A percentile compares a stretch with the other conserved stretches of the same genome.
These are phyloP conservation scores for Massospora cicadina DNA, from an alignment of 371 early-diverging fungal species.

Conservation along the genomic window DNA sequence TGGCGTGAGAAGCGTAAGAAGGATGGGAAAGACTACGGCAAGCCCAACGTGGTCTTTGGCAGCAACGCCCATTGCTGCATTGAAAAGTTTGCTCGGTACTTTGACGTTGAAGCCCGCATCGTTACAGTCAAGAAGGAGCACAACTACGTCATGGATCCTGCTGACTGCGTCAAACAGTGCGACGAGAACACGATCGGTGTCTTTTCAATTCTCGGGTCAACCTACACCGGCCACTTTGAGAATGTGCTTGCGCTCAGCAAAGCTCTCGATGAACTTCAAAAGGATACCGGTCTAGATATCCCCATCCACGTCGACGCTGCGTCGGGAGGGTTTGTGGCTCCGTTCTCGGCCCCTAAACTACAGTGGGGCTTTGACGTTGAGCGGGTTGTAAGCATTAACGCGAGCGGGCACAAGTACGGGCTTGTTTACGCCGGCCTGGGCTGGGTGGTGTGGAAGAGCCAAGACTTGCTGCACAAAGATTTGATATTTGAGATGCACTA, in stretches of 20 bases:
- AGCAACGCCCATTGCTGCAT: conserved; percentile 35
- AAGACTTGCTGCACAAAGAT: conserved; percentile 37
- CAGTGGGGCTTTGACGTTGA: conserved; percentile 41
- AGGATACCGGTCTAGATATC: conserved; percentile 27
- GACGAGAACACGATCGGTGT: conserved; percentile 52
- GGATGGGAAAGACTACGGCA: conserved; percentile 24
- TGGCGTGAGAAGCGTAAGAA: conserved; percentile 27
- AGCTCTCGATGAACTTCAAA: conserved; percentile 31
- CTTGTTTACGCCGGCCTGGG: conserved; percentile 38
- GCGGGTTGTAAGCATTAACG: conserved; percentile 33
- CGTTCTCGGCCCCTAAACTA: conserved; percentile 34
- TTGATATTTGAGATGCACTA: conserved; percentile 49
- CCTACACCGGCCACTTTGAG: conserved; percentile 69
- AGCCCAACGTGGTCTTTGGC: conserved; percentile 37
- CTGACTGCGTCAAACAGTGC: conserved; percentile 23
- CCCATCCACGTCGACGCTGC: conserved; percentile 48
- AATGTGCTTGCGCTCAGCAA: conserved; percentile 38
- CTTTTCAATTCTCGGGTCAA: conserved; percentile 43
- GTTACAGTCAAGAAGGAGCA: conserved; percentile 32
- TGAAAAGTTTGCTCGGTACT: conserved; percentile 40
- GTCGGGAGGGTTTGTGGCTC: conserved; percentile 42
- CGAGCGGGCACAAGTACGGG: conserved; percentile 43
- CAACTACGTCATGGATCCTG: conserved; percentile 30
- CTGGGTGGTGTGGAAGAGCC: conserved; percentile 44
- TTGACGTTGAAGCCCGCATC: conserved; percentile 47